phyloP scores from a whole-genome alignment of 2,329 filamentous ascomycete species.

The Thermoascus crustaceus region DNA sequence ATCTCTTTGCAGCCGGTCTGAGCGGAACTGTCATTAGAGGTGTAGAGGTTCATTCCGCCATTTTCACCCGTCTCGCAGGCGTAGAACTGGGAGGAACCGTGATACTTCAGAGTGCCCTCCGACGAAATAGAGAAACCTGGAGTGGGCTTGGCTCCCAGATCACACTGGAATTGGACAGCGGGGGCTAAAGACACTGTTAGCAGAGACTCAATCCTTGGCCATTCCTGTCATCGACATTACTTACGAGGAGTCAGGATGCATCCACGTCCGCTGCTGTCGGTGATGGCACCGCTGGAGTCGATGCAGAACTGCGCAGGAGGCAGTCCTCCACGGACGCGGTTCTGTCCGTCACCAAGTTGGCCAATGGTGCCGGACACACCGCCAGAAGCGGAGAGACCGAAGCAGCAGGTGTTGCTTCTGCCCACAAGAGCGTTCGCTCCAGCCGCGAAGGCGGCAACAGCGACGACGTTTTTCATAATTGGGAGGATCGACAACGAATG shows the following conservation, averaged over 20 bases:
- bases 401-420: conserved; percentile 40
- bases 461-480: conserved; percentile 34
- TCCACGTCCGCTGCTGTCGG: conserved; percentile 49
- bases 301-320: conserved; percentile 47
- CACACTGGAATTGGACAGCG: conserved; percentile 55
- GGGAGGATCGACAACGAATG: not conserved
- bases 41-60: conserved; percentile 36
- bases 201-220: conserved; percentile 9
- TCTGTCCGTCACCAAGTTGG: conserved; percentile 56
- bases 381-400: conserved; percentile 45
- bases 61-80: conserved; percentile 49
- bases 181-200: conserved; percentile 32
- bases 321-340: conserved; percentile 46
- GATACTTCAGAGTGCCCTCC: conserved; percentile 45
- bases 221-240: conserved; percentile 18
- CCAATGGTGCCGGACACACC: conserved; percentile 47
- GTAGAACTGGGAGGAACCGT: conserved; percentile 48
- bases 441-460: conserved; percentile 31
- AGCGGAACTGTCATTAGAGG: conserved; percentile 19
- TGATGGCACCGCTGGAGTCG: conserved; percentile 45
- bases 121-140: conserved; percentile 50
- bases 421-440: conserved; percentile 36
- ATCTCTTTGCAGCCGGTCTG: conserved; percentile 28
- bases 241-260: conserved; percentile 58
- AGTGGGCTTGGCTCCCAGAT: conserved; percentile 43